Conservation (phyloP, 1,284 basidiomycete genomes). For the Cutaneotrichosporon curvatum region DNA sequence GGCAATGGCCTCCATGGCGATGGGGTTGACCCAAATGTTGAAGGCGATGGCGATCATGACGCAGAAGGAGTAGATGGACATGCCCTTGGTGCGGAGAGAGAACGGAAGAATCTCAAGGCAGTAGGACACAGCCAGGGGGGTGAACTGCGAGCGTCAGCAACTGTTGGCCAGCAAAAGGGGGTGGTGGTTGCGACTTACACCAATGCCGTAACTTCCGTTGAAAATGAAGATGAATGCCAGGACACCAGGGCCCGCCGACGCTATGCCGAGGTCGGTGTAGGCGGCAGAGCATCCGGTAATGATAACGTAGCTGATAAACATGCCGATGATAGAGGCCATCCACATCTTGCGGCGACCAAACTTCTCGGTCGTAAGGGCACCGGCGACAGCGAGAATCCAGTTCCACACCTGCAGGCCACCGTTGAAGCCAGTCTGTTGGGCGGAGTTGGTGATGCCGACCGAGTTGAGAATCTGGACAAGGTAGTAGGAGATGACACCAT, state of each 20-base stretch:
- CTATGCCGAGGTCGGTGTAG: constrained; percentile 17
- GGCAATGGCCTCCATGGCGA: constrained; percentile 19
- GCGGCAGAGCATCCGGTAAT: constrained; percentile 15
- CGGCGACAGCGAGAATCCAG: constrained; percentile 15
- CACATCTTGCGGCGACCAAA: constrained; percentile 22
- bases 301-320: constrained; percentile 19
- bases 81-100: constrained; percentile 13
- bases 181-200: background rate
- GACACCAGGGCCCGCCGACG: constrained; percentile 18
- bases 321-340: constrained; percentile 15
- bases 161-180: constrained; percentile 1
- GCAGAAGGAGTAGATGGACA: constrained; percentile 4
- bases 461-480: constrained; percentile 11
- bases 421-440: constrained; percentile 17
- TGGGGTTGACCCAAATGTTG: constrained; percentile 22
- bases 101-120: constrained; percentile 22
- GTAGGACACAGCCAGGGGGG: constrained; percentile 14
- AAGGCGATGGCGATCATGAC: constrained; percentile 3
- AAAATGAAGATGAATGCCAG: constrained; percentile 21
- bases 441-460: constrained; percentile 14
- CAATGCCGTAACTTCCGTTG: constrained; percentile 15
- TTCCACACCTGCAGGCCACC: constrained; percentile 19
- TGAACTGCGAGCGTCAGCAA: background rate
- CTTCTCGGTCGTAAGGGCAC: constrained; percentile 17
- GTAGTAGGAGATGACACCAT: constrained; percentile 12